Evolutionary conservation across 1,139 yeast genomes (phyloP).

Genomic region (Saccharomyces hybrid): DNA sequence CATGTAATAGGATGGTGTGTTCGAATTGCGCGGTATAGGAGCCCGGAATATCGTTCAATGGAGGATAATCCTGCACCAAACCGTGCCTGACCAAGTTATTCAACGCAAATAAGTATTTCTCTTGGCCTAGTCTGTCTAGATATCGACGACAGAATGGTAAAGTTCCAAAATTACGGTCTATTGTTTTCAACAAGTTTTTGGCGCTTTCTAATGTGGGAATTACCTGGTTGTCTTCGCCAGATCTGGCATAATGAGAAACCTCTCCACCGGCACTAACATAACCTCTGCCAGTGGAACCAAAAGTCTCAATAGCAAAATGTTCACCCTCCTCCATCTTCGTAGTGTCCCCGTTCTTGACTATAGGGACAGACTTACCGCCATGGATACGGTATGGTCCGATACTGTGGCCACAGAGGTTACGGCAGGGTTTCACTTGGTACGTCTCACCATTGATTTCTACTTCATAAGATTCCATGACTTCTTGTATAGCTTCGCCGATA

Average conservation of each 20-base stretch:
- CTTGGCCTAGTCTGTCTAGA: conserved; percentile 86
- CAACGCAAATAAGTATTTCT: conserved; percentile 82
- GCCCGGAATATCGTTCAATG: conserved; percentile 78
- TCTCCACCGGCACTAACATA: conserved; percentile 83
- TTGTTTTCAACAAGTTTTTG: conserved; percentile 54
- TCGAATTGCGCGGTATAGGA: conserved; percentile 94
- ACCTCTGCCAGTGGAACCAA: conserved; percentile 95
- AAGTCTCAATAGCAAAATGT: conserved; percentile 95
- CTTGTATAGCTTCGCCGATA: conserved; percentile 93
- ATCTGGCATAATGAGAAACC: conserved; percentile 84
- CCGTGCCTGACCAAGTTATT: conserved; percentile 82
- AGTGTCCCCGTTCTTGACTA: conserved; percentile 84
- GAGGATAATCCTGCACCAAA: conserved; percentile 87
- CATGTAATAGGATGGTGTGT: conserved; percentile 86
- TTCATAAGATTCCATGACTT: conserved; percentile 95
- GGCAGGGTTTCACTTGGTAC: conserved; percentile 78
- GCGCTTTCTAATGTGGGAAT: conserved; percentile 61
- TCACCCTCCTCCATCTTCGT: conserved; percentile 99
- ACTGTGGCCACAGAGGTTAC: conserved; percentile 91
- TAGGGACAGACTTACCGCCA: conserved; percentile 94
- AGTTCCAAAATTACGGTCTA: conserved; percentile 81
- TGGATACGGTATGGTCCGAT: conserved; percentile 80
- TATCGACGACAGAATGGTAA: conserved; percentile 96
- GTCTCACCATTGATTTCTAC: conserved; percentile 82
- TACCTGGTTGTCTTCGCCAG: conserved; percentile 40